Conservation (phyloP, 2,329 filamentous ascomycete species). For the Chalaropsis ovoidea region DNA sequence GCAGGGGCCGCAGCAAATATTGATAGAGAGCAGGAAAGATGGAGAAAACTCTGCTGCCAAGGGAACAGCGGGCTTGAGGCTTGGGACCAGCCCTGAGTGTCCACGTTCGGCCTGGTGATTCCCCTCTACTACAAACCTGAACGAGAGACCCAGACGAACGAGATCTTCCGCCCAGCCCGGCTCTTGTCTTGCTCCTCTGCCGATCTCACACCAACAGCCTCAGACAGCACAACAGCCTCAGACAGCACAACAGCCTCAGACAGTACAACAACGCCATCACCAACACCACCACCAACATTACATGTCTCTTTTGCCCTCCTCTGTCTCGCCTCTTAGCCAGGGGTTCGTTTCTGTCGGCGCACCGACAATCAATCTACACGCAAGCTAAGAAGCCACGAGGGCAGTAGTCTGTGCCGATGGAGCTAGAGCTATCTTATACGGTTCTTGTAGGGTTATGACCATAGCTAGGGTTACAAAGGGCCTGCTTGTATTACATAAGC, state of each 20-base stretch:
- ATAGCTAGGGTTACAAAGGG: too few species aligned
- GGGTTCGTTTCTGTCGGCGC: background rate
- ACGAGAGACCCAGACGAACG: background rate
- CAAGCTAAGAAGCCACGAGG: background rate
- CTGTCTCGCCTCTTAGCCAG: background rate
- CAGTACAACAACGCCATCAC: too few species aligned
- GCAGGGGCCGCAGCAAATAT: too few species aligned
- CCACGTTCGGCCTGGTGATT: background rate
- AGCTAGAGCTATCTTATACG: too few species aligned
- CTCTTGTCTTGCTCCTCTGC: background rate
- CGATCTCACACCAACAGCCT: too few species aligned
- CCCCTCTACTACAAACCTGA: background rate
- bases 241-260: background rate
- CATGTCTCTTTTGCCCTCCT: background rate
- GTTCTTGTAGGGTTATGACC: too few species aligned
- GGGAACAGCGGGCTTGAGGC: background rate
- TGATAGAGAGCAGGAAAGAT: too few species aligned
- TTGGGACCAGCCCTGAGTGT: background rate
- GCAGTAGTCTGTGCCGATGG: background rate
- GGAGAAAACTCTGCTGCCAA: too few species aligned
- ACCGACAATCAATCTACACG: background rate
- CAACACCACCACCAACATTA: background rate
- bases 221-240: too few species aligned
- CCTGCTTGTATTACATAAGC: too few species aligned
- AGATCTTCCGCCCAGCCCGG: background rate